These are phyloP conservation scores for Akanthomyces lecanii DNA, from an alignment of 2,329 filamentous ascomycete genomes.

Conservation along the genomic window DNA sequence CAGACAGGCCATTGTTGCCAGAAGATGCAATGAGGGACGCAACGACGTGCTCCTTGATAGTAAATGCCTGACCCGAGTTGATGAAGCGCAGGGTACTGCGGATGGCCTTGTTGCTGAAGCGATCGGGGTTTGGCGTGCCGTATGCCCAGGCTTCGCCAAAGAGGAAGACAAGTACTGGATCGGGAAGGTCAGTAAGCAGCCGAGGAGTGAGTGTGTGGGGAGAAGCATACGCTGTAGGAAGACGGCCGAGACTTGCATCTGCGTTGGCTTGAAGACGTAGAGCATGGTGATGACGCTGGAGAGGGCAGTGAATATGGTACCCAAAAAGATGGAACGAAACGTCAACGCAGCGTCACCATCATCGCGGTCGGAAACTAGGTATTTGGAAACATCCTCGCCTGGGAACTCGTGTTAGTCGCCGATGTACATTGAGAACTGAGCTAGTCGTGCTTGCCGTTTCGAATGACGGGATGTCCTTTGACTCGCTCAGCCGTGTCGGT, in stretches of 20 bases:
- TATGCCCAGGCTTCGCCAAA: constrained; percentile 19
- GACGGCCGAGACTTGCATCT: constrained; percentile 20
- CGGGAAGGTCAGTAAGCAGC: not conserved
- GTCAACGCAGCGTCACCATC: constrained; percentile 23
- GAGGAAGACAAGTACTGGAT: constrained; percentile 17
- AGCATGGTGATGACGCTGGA: constrained; percentile 24
- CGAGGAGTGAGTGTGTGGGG: not conserved
- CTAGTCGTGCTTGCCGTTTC: constrained; percentile 12
- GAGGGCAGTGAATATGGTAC: constrained; percentile 20
- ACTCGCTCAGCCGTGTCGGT: constrained; percentile 7
- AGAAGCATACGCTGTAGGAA: constrained; percentile 19
- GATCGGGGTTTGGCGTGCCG: constrained; percentile 16
- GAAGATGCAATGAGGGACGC: constrained; percentile 22
- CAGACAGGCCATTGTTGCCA: constrained; percentile 21
- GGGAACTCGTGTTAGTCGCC: not conserved
- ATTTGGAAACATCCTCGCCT: constrained; percentile 22
- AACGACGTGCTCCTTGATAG: constrained; percentile 23
- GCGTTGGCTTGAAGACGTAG: constrained; percentile 20
- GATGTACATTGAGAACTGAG: too few relatives aligned
- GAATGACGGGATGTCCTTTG: constrained; percentile 17
- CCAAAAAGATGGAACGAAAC: constrained; percentile 21
- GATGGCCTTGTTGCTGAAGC: constrained; percentile 12
- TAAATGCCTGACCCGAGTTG: constrained; percentile 21
- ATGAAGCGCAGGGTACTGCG: constrained; percentile 16
- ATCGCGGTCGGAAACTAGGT: constrained; percentile 21